Conservation (phyloP, 768 basidiomycete species). For the Amanita subjunquillea region DNA sequence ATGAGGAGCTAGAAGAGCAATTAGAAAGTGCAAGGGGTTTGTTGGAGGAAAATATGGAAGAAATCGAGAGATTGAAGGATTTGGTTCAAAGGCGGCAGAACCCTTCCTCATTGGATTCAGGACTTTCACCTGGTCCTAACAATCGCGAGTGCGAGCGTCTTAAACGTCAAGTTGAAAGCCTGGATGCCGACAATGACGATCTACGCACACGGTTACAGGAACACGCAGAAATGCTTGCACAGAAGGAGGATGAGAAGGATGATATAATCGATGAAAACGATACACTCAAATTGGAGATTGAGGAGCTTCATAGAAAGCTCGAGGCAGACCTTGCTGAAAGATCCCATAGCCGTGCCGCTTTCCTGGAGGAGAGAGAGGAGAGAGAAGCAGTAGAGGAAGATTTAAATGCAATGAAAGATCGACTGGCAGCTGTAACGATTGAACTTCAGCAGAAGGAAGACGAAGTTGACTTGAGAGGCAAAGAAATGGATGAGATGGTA, state of each 20-base stretch:
- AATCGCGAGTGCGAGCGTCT: slow-evolving; percentile 31
- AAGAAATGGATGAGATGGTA: slow-evolving; percentile 72
- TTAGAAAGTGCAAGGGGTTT: slow-evolving; percentile 59
- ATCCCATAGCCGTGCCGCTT: slow-evolving; percentile 61
- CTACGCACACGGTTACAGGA: slow-evolving; percentile 49
- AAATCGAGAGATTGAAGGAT: slow-evolving; percentile 65
- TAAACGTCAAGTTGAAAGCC: slow-evolving; percentile 41
- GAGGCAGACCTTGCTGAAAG: slow-evolving; percentile 60
- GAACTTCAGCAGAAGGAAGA: slow-evolving; percentile 83
- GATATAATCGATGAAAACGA: slow-evolving; percentile 60
- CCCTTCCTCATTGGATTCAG: slow-evolving; percentile 18
- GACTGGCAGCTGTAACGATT: slow-evolving; percentile 69
- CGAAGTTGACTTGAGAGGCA: slow-evolving; percentile 69
- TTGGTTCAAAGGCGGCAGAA: slow-evolving; percentile 50
- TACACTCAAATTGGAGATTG: slow-evolving; percentile 51
- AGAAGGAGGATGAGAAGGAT: slow-evolving; percentile 63
- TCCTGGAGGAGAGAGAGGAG: slow-evolving; percentile 64
- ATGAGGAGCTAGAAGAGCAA: slow-evolving; percentile 63
- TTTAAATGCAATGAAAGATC: slow-evolving; percentile 63
- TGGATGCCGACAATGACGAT: slow-evolving; percentile 56
- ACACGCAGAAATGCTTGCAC: slow-evolving; percentile 41
- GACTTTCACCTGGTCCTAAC: slow-evolving; percentile 24
- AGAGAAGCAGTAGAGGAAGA: slow-evolving; percentile 74
- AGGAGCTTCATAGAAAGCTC: slow-evolving; percentile 50
- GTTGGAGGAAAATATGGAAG: slow-evolving; percentile 76